A percentile compares a stretch with the other conserved stretches of the same genome.
These are phyloP conservation scores for Lavandula angustifolia DNA, from an alignment of 257 asterid genomes.

Conservation along the genomic window DNA sequence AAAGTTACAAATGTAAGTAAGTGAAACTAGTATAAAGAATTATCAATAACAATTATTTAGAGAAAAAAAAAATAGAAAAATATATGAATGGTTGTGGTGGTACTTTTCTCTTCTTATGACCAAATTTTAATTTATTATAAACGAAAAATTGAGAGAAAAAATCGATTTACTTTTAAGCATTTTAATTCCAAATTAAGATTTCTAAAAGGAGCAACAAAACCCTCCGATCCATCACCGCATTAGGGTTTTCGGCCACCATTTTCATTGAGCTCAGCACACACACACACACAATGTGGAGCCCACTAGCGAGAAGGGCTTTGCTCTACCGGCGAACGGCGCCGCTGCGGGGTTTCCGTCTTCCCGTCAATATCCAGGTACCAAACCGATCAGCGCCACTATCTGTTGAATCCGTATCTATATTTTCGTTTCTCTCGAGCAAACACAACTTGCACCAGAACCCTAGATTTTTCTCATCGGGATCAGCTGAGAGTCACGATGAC, in stretches of 20 bases:
- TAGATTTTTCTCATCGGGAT: conserved; percentile 52
- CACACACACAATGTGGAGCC: conserved; percentile 54
- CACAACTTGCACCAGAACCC: conserved; percentile 29
- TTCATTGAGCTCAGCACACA: conserved; percentile 22
- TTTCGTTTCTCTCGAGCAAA: conserved; percentile 33
- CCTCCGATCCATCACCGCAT: background rate
- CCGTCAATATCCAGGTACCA: conserved; percentile 33
- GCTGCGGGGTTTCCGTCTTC: conserved; percentile 22
- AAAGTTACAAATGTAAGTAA: too few relatives aligned
- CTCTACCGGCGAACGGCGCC: conserved; percentile 38
- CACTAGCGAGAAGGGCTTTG: conserved; percentile 43
- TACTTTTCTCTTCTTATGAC: too few relatives aligned
- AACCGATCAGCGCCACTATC: conserved; percentile 21
- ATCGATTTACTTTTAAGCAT: background rate
- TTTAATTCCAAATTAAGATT: background rate
- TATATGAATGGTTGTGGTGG: too few relatives aligned
- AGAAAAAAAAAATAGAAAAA: too few relatives aligned
- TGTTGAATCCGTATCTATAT: conserved; percentile 33
- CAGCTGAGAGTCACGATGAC: conserved; percentile 41
- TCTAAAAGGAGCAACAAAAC: background rate
- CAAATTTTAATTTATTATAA: background rate
- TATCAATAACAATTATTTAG: too few relatives aligned
- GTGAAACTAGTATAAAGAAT: too few relatives aligned
- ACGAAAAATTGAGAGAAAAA: background rate
- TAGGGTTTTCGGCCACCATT: conserved; percentile 38